Evolutionary conservation across 345 rosid genomes (phyloP).

Genomic region (Cardamine resedifolia): DNA sequence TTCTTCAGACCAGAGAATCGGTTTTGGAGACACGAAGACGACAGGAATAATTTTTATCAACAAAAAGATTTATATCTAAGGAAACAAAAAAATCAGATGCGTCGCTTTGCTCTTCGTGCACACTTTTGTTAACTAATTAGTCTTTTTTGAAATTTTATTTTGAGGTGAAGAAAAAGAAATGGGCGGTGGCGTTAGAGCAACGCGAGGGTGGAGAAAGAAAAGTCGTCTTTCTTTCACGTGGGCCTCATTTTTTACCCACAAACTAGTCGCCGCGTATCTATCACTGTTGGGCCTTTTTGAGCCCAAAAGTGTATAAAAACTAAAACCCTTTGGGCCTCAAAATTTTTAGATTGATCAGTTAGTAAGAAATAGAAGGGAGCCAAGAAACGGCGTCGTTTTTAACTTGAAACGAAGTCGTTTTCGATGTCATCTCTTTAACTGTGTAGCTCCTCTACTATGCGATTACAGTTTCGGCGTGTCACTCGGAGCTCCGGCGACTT

Average conservation of each 20-base stretch:
- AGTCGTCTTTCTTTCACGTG: neutral
- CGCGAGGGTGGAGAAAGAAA: slow-evolving; percentile 18
- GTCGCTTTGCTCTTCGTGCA: slow-evolving; percentile 30
- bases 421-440: neutral
- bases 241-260: neutral
- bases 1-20: neutral
- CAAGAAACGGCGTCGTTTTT: neutral
- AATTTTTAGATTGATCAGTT: no score
- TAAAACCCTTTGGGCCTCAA: neutral
- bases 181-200: slow-evolving; percentile 41
- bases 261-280: slow-evolving; percentile 26
- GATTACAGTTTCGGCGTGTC: slow-evolving; percentile 14
- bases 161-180: neutral
- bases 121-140: slow-evolving; percentile 9
- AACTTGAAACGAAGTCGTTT: slow-evolving; percentile 8
- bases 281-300: neutral
- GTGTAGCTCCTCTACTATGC: neutral
- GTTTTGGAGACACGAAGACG: slow-evolving; percentile 5
- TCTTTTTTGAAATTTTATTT: neutral
- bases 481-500: slow-evolving; percentile 21
- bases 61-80: neutral
- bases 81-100: neutral
- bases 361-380: neutral
- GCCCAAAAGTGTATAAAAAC: neutral
- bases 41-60: neutral